Conservation (phyloP, 2,329 filamentous ascomycete species). For the Alternaria ethzedia region DNA sequence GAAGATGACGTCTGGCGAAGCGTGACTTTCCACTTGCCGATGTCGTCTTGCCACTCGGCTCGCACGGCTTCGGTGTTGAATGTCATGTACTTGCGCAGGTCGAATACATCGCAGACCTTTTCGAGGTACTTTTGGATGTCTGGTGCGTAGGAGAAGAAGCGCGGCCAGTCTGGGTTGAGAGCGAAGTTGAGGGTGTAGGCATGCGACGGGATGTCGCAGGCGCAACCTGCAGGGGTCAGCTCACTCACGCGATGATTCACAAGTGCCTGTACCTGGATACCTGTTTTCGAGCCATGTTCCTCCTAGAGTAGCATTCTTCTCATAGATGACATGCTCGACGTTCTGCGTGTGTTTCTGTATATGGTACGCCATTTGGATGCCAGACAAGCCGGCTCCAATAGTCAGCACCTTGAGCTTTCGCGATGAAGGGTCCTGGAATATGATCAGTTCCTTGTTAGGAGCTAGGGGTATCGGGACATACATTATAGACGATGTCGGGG, state of each 20-base stretch:
- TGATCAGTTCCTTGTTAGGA: not conserved
- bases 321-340: constrained; percentile 57
- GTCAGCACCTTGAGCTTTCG: constrained; percentile 54
- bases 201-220: constrained; percentile 56
- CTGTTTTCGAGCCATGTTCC: constrained; percentile 57
- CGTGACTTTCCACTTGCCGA: constrained; percentile 58
- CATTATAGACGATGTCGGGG: constrained; percentile 48
- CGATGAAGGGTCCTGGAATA: constrained; percentile 17
- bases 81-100: constrained; percentile 59
- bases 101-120: constrained; percentile 57
- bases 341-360: constrained; percentile 53
- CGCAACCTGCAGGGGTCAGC: constrained; percentile 34
- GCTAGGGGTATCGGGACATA: not conserved
- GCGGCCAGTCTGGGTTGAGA: constrained; percentile 56
- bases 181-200: constrained; percentile 56
- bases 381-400: constrained; percentile 57
- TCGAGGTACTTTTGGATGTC: constrained; percentile 59
- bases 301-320: constrained; percentile 55
- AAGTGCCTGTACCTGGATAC: constrained; percentile 33
- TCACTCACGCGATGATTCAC: too few relatives aligned
- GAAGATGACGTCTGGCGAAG: constrained; percentile 50
- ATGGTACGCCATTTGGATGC: constrained; percentile 57
- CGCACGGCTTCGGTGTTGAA: constrained; percentile 58
- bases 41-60: constrained; percentile 57
- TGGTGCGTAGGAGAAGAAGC: constrained; percentile 54